Evolutionary conservation across 225 moss, liverwort and hornwort species (phyloP).

Genomic region (Pleurozium schreberi): DNA sequence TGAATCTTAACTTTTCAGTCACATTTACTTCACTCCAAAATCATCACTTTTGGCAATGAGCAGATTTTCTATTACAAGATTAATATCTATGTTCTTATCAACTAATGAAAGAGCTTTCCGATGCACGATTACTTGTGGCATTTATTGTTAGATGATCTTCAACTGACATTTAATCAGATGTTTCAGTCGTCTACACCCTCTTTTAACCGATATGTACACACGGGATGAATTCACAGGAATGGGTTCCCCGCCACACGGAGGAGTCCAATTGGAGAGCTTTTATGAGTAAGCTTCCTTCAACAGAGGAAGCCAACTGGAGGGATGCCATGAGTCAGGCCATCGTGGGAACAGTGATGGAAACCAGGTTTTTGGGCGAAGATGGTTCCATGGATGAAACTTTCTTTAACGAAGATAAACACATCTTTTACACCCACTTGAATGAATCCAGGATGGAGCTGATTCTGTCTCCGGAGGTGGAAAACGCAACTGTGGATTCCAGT

Average conservation of each 20-base stretch:
- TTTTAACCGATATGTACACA: neutral
- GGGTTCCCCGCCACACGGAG: neutral
- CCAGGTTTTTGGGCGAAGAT: slow-evolving; percentile 36
- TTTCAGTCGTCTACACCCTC: neutral
- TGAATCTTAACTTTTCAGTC: neutral
- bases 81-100: neutral
- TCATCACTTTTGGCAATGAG: neutral
- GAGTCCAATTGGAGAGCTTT: slow-evolving; percentile 1
- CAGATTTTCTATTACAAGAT: neutral
- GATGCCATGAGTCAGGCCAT: neutral
- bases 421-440: neutral
- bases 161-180: neutral
- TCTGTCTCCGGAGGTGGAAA: neutral
- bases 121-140: neutral
- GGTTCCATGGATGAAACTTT: slow-evolving; percentile 50
- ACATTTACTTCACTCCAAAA: neutral
- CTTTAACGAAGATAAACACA: slow-evolving; percentile 1
- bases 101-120: neutral
- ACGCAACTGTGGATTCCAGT: neutral
- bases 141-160: neutral
- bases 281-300: neutral
- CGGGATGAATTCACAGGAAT: neutral
- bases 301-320: neutral
- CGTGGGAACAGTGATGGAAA: neutral
- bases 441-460: neutral